Evolutionary conservation across 1,284 basidiomycete genomes (phyloP).

Genomic region (Kwoniella shivajii): DNA sequence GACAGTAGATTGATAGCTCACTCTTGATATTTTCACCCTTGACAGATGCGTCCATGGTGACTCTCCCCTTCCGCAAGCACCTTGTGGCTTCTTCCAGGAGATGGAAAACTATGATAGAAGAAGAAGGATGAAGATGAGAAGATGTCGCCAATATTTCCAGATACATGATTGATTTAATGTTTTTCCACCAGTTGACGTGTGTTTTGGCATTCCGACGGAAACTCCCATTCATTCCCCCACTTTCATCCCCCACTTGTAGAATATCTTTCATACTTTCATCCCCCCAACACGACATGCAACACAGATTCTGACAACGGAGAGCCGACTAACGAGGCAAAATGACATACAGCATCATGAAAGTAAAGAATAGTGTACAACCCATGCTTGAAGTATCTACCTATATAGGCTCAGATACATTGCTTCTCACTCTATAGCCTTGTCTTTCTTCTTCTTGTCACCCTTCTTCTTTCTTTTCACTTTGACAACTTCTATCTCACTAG

Average conservation of each 20-base stretch:
- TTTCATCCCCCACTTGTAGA: neutral
- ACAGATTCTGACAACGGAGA: no score
- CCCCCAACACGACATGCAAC: neutral
- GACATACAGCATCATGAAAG: conserved; percentile 1
- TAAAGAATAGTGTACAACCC: neutral
- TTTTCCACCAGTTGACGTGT: conserved; percentile 2
- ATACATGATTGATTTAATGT: neutral
- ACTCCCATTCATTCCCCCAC: conserved; percentile 1
- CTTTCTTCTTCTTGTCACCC: conserved; percentile 35
- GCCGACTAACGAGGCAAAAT: no score
- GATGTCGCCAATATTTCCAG: neutral
- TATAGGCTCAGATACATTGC: no score
- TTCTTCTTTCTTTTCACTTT: conserved; percentile 52
- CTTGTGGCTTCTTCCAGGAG: neutral
- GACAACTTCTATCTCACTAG: conserved; percentile 40
- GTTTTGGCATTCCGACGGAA: conserved; percentile 6
- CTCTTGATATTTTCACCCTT: conserved; percentile 37
- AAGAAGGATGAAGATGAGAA: neutral
- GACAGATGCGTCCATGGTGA: conserved; percentile 43
- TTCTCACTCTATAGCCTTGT: conserved; percentile 4
- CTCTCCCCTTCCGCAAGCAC: neutral
- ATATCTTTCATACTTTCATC: neutral
- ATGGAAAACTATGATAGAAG: neutral
- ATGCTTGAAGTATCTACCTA: neutral
- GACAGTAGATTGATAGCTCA: no score